Conservation (phyloP, 148 eudicot species). For the Hydrangea macrophylla region DNA sequence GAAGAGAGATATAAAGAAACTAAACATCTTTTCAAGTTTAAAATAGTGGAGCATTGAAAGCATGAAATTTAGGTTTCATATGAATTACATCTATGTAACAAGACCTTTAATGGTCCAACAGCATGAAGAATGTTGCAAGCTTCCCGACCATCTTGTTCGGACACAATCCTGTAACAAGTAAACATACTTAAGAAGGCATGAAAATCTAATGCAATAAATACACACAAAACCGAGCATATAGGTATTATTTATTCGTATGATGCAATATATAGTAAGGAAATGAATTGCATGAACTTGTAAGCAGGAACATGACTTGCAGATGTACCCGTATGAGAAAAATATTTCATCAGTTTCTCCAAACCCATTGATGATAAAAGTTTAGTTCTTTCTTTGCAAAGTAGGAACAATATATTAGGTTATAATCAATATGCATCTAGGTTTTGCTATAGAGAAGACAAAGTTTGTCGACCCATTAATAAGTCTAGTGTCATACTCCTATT, state of each 20-base stretch:
- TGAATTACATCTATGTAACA: conserved; percentile 1
- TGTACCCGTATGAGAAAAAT: not conserved
- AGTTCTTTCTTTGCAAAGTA: no score
- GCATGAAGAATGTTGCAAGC: conserved; percentile 91
- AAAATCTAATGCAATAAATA: conserved; percentile 4
- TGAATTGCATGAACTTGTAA: not conserved
- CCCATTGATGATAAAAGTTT: no score
- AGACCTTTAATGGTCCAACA: conserved; percentile 95
- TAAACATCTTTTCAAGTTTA: not conserved
- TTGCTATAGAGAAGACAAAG: no score
- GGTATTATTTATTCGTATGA: no score
- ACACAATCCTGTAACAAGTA: conserved; percentile 55
- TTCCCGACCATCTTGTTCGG: conserved; percentile 85
- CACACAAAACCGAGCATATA: not conserved
- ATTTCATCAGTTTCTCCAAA: not conserved
- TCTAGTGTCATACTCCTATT: no score
- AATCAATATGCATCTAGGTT: no score
- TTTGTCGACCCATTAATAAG: no score
- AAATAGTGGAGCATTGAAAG: not conserved
- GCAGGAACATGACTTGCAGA: not conserved
- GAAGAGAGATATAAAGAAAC: not conserved
- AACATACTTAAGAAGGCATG: conserved; percentile 7
- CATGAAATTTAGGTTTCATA: not conserved
- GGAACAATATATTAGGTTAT: no score
- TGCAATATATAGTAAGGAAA: not conserved